Percentiles rank a stretch among this genome's conserved stretches.
Evolutionary conservation across 164 flowering plant species (phyloP).

Genomic region (Vitis vinifera): ASM3070453v1 NC_081816.1:8966001-8966500

Average conservation of each 20-base stretch:
- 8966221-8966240: neutral
- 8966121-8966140: no score
- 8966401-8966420: conserved; percentile 42
- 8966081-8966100: neutral
- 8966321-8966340: neutral
- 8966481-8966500: conserved; percentile 1
- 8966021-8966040: no score
- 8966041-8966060: neutral
- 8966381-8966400: neutral
- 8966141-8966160: neutral
- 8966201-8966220: neutral
- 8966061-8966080: neutral
- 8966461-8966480: conserved; percentile 62
- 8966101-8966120: conserved; percentile 1
- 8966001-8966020: no score
- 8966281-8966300: neutral
- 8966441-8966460: conserved; percentile 94
- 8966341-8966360: conserved; percentile 1
- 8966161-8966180: neutral
- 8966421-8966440: conserved; percentile 83
- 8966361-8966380: neutral
- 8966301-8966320: neutral
- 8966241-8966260: neutral
- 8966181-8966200: neutral
- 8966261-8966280: neutral